Conservation (phyloP, 352 stramenopile species). For the Phytophthora colocasiae region DNA sequence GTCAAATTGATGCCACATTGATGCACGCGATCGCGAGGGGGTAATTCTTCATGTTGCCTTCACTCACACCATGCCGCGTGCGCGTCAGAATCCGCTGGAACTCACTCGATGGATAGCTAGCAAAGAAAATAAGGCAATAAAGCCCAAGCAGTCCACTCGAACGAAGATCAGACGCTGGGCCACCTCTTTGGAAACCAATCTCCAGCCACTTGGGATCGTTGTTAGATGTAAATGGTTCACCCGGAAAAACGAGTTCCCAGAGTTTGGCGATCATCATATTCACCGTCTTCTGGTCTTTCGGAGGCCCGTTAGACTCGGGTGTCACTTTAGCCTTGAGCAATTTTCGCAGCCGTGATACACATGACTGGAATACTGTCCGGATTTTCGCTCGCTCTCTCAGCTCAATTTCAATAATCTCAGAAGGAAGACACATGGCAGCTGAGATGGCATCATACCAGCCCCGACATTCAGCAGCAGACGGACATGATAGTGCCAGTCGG, state of each 20-base stretch:
- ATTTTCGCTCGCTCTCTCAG: conserved; percentile 80
- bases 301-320: conserved; percentile 69
- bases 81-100: conserved; percentile 78
- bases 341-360: conserved; percentile 75
- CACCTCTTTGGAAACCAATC: conserved; percentile 83
- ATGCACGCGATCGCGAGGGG: conserved; percentile 89
- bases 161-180: conserved; percentile 81
- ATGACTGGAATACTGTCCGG: conserved; percentile 64
- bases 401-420: conserved; percentile 81
- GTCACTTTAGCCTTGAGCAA: conserved; percentile 83
- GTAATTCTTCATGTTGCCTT: conserved; percentile 91
- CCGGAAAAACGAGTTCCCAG: conserved; percentile 70
- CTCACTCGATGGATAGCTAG: conserved; percentile 64
- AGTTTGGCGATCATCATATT: conserved; percentile 83
- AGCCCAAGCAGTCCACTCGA: conserved; percentile 86
- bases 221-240: conserved; percentile 75
- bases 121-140: conserved; percentile 88
- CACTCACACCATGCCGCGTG: conserved; percentile 82
- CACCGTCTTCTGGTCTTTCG: conserved; percentile 76
- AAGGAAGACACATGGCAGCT: conserved; percentile 64
- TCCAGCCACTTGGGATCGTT: conserved; percentile 81
- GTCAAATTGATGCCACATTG: conserved; percentile 76
- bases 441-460: conserved; percentile 79
- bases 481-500: conserved; percentile 62
- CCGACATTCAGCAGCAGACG: conserved; percentile 60